A percentile compares a stretch with the other conserved stretches of the same genome.
Evolutionary conservation across 2,329 filamentous ascomycete species (phyloP).

Genomic region (Neonectria punicea): DNA sequence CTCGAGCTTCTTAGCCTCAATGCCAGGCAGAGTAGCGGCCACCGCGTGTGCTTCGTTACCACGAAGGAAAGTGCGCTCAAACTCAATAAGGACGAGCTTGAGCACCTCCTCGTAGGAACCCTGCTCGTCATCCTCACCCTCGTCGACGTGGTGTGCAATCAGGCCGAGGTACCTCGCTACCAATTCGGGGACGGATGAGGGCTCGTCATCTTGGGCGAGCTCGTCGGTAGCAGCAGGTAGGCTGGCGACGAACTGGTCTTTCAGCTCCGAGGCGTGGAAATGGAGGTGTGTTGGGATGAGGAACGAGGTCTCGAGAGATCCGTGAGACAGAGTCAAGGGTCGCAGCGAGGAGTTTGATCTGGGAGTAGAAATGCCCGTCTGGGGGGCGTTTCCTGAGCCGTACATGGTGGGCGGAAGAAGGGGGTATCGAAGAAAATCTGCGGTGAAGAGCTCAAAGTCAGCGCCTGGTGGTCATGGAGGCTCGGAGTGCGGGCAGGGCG

Average conservation of each 20-base stretch:
- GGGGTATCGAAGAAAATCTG: slow-evolving; percentile 57
- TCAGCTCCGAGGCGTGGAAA: slow-evolving; percentile 94
- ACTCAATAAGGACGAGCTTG: slow-evolving; percentile 93
- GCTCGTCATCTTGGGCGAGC: slow-evolving; percentile 97
- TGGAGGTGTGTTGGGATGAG: slow-evolving; percentile 95
- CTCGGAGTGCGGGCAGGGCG: slow-evolving; percentile 5
- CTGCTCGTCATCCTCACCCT: slow-evolving; percentile 88
- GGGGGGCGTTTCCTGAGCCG: slow-evolving; percentile 82
- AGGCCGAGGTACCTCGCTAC: slow-evolving; percentile 94
- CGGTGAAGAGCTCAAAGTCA: slow-evolving; percentile 30
- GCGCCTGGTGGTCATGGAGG: slow-evolving; percentile 11
- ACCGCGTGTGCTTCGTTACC: slow-evolving; percentile 97
- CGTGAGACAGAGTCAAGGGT: slow-evolving; percentile 89
- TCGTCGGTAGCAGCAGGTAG: slow-evolving; percentile 95
- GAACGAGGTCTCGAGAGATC: slow-evolving; percentile 95
- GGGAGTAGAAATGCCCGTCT: slow-evolving; percentile 97
- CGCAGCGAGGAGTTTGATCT: slow-evolving; percentile 93
- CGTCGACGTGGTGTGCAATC: slow-evolving; percentile 87
- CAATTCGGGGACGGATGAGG: slow-evolving; percentile 92
- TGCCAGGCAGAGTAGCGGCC: slow-evolving; percentile 86
- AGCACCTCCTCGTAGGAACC: slow-evolving; percentile 93
- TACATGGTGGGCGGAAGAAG: slow-evolving; percentile 73
- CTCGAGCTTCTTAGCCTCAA: slow-evolving; percentile 89
- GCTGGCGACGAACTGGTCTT: slow-evolving; percentile 86
- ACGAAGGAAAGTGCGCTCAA: slow-evolving; percentile 92